Conservation (phyloP, 2,329 filamentous ascomycete genomes). For the Chaetomiaceae sp. region DNA sequence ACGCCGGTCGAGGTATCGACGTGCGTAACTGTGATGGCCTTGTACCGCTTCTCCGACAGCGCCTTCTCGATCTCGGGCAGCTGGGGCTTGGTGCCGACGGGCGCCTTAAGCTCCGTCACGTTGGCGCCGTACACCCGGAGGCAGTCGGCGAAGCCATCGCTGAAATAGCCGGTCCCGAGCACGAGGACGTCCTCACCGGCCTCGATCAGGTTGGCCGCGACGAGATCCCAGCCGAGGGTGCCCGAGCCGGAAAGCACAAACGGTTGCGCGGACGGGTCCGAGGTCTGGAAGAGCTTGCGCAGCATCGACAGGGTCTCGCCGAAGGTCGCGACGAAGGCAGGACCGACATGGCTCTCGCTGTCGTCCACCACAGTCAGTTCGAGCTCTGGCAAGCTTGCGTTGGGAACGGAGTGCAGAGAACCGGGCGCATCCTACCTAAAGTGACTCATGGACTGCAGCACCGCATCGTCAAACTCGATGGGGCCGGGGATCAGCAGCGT, state of each 20-base stretch:
- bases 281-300: conserved; percentile 91
- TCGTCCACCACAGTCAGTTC: conserved; percentile 6
- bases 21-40: conserved; percentile 90
- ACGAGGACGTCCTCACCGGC: conserved; percentile 86
- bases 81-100: conserved; percentile 82
- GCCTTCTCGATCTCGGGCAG: conserved; percentile 84
- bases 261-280: conserved; percentile 75
- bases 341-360: conserved; percentile 90
- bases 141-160: conserved; percentile 89
- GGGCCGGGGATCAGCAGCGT: conserved; percentile 93
- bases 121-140: conserved; percentile 86
- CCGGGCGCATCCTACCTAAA: conserved; percentile 63
- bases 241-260: conserved; percentile 93
- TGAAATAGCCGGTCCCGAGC: conserved; percentile 95
- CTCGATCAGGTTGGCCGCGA: conserved; percentile 89
- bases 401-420: not conserved
- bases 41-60: conserved; percentile 86
- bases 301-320: conserved; percentile 84
- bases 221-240: conserved; percentile 93
- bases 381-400: not conserved
- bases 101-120: conserved; percentile 82
- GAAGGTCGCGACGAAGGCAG: conserved; percentile 83
- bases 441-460: conserved; percentile 91
- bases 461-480: conserved; percentile 97
- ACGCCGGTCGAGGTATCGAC: conserved; percentile 97